These are phyloP conservation scores for Ascochyta lentis DNA, from an alignment of 2,329 filamentous ascomycete genomes.

Conservation along the genomic window DNA sequence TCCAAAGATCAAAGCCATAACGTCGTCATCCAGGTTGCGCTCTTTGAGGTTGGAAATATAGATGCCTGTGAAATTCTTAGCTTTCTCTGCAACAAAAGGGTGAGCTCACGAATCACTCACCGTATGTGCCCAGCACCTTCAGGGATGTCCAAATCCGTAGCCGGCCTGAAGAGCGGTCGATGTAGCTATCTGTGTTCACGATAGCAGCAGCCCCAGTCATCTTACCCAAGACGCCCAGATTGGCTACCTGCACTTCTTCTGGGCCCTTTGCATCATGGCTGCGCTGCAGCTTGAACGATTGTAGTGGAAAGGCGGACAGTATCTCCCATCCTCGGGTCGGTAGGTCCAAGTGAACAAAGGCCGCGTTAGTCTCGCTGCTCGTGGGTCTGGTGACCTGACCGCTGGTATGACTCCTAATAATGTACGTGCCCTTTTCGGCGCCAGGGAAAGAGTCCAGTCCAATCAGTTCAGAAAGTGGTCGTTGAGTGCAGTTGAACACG, in stretches of 20 bases:
- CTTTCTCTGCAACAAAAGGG: too few species aligned
- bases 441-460: slow-evolving; percentile 77
- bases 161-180: slow-evolving; percentile 63
- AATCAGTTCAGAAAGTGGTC: slow-evolving; percentile 71
- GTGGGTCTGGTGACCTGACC: slow-evolving; percentile 67
- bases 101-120: slow-evolving; percentile 50
- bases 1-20: slow-evolving; percentile 78
- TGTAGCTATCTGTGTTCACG: slow-evolving; percentile 64
- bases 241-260: slow-evolving; percentile 63
- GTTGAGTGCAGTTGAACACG: slow-evolving; percentile 79
- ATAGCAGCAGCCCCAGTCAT: slow-evolving; percentile 89
- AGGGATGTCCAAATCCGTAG: slow-evolving; percentile 71
- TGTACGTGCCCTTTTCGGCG: slow-evolving; percentile 65
- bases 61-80: slow-evolving; percentile 60
- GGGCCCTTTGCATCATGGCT: slow-evolving; percentile 48
- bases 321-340: slow-evolving; percentile 78
- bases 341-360: slow-evolving; percentile 68
- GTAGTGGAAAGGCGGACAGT: slow-evolving; percentile 74
- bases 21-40: slow-evolving; percentile 66
- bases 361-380: slow-evolving; percentile 52
- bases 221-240: slow-evolving; percentile 81
- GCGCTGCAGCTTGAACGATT: slow-evolving; percentile 57
- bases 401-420: slow-evolving; percentile 75
- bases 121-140: slow-evolving; percentile 80
- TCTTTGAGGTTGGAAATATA: slow-evolving; percentile 75